These are phyloP conservation scores for Epichloe festucae DNA, from an alignment of 2,329 filamentous ascomycete species.

Conservation along the genomic window DNA sequence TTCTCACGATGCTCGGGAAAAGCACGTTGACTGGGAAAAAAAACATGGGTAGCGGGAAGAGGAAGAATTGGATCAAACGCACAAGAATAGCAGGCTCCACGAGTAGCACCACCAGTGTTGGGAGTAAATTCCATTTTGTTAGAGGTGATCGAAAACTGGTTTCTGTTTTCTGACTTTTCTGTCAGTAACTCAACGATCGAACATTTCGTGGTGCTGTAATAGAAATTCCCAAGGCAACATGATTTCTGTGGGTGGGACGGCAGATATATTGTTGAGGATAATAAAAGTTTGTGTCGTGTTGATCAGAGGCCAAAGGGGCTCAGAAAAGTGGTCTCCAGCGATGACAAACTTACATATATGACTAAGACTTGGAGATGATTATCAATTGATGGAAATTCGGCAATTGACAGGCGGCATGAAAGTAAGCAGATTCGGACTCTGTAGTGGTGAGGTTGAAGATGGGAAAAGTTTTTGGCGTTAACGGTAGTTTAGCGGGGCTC, in stretches of 20 bases:
- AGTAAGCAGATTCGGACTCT: conserved; percentile 1
- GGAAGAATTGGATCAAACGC: conserved; percentile 16
- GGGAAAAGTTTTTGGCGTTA: conserved; percentile 15
- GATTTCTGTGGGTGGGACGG: background rate
- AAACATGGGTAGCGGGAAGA: background rate
- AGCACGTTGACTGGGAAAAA: background rate
- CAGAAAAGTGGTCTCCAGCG: background rate
- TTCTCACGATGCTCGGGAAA: background rate
- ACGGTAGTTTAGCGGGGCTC: conserved; percentile 9
- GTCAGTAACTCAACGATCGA: background rate
- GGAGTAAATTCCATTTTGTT: conserved; percentile 25
- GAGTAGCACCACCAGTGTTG: conserved; percentile 11
- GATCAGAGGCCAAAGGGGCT: background rate
- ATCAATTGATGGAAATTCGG: background rate
- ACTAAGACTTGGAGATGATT: background rate
- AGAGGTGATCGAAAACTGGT: too few species aligned
- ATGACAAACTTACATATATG: conserved; percentile 2
- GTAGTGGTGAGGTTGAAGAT: conserved; percentile 8
- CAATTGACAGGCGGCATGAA: conserved; percentile 4
- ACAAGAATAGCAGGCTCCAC: conserved; percentile 41
- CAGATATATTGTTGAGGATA: background rate
- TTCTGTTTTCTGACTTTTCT: background rate
- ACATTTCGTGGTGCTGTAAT: background rate
- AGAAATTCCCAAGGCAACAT: background rate
- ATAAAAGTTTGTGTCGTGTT: background rate